Evolutionary conservation across 2,329 filamentous ascomycete genomes (phyloP).

Genomic region (Chaetomium globosum): DNA sequence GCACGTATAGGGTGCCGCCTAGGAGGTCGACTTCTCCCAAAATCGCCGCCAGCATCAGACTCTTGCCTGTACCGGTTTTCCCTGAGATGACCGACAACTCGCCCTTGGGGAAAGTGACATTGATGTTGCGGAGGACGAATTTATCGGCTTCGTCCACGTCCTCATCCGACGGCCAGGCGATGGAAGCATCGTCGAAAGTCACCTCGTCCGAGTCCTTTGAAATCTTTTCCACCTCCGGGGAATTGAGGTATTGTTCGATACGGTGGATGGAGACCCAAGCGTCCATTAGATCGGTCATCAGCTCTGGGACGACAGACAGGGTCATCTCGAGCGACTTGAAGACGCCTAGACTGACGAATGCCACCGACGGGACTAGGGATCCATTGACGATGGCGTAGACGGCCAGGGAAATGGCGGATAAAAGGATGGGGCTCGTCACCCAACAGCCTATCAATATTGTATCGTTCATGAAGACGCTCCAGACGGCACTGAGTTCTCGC

Average conservation of each 20-base stretch:
- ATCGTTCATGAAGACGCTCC: conserved; percentile 67
- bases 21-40: conserved; percentile 75
- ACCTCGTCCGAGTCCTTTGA: conserved; percentile 61
- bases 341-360: conserved; percentile 76
- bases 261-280: conserved; percentile 72
- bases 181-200: conserved; percentile 65
- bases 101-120: conserved; percentile 66
- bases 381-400: conserved; percentile 68
- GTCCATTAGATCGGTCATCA: conserved; percentile 71
- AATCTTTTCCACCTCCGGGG: conserved; percentile 63
- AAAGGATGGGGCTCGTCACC: conserved; percentile 72
- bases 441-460: conserved; percentile 66
- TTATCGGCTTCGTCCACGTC: conserved; percentile 58
- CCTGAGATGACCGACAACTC: conserved; percentile 76
- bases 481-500: conserved; percentile 67
- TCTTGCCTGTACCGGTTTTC: conserved; percentile 78
- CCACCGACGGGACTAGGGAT: conserved; percentile 68
- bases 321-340: conserved; percentile 74
- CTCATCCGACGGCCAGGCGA: conserved; percentile 74
- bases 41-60: conserved; percentile 70
- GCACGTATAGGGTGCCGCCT: conserved; percentile 61
- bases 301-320: conserved; percentile 70
- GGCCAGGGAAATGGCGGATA: conserved; percentile 71
- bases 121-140: conserved; percentile 67
- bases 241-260: conserved; percentile 70